Evolutionary conservation across 129 eudicot species (phyloP), one percentile per base, ranked within the genome.

Genomic region (Smallanthus sonchifolius): DNA sequence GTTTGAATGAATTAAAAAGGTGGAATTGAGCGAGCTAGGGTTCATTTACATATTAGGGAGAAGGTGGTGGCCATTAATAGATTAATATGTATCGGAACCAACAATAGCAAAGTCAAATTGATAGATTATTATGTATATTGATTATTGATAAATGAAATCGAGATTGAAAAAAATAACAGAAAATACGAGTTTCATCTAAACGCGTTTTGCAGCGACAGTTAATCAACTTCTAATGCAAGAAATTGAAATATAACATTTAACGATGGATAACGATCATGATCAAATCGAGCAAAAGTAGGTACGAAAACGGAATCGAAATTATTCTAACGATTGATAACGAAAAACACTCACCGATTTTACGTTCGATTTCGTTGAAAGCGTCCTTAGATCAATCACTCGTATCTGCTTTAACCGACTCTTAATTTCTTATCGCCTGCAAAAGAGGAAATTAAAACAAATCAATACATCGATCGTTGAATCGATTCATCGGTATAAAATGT

Each of bases 1-100:
- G 56, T 45, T 38, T 70, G 66, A 77, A 61, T 70, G 67, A 71
- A 78, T 69, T 70, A 65, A 63, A 65, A 71, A 79, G 44, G 63
- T 68, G 30, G 78, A 66, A 72, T 79, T 79, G 69, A 79, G 66
- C 68, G 73, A 79, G 66, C 68, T 67, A 72, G 75, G 83, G 78
- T 79, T 72, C 78, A 65, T 65, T 79, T 54, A 79, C 72, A 78
- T 78, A 79, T 72, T 64, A 17, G 57, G 70, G 69, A 76, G 81
- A 73, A 76, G 74, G 80, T 76, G 80, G 67, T 76, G 67, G 44
- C 65, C 60, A 77, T 77, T 77, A 77, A 77, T 70, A 24, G 30
- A 24, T 24, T 24, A 24, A 0, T 24, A 17, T 65, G 74, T 68
- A 79, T 72, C 74, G 78, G 64, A 79, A 72, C 47, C 55, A 56